Evolutionary conservation across 176 grass and related monocot genomes (phyloP).

Genomic region (Oryza glumipatula): DNA sequence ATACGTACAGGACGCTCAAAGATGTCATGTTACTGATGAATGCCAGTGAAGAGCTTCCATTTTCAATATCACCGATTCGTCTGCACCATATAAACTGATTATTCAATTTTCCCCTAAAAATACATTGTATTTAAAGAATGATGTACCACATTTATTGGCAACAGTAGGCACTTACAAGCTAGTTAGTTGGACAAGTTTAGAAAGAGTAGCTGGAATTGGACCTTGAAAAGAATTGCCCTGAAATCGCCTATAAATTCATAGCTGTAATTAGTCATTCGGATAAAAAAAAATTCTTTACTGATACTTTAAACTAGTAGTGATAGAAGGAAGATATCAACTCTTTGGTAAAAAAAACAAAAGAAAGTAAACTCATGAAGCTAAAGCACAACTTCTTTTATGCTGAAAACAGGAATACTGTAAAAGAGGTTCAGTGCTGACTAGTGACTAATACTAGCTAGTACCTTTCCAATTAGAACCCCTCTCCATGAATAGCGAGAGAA

Average conservation of each 20-base stretch:
- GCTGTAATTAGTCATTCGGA: background rate
- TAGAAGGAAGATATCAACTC: background rate
- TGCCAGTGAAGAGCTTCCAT: slow-evolving; percentile 68
- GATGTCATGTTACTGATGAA: slow-evolving; percentile 77
- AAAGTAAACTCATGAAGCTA: background rate
- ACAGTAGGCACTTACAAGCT: slow-evolving; percentile 57
- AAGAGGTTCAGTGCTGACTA: slow-evolving; percentile 1
- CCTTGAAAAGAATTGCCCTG: slow-evolving; percentile 91
- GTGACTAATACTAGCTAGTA: background rate
- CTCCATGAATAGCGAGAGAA: background rate
- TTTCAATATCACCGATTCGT: slow-evolving; percentile 70
- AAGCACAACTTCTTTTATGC: background rate
- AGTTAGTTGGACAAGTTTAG: slow-evolving; percentile 57
- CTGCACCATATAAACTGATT: slow-evolving; percentile 53
- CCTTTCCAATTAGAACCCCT: background rate
- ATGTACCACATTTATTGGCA: background rate
- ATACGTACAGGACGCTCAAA: slow-evolving; percentile 59
- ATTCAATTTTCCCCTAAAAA: background rate
- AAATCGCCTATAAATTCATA: slow-evolving; percentile 61
- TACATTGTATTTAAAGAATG: background rate
- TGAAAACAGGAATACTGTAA: background rate
- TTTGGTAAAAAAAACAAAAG: background rate
- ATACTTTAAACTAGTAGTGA: background rate
- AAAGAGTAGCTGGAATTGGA: slow-evolving; percentile 67
- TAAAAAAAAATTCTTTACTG: slow-evolving; percentile 7